Evolutionary conservation across 345 rosid species (phyloP).

Genomic region (Eucalyptus curtisii): DNA sequence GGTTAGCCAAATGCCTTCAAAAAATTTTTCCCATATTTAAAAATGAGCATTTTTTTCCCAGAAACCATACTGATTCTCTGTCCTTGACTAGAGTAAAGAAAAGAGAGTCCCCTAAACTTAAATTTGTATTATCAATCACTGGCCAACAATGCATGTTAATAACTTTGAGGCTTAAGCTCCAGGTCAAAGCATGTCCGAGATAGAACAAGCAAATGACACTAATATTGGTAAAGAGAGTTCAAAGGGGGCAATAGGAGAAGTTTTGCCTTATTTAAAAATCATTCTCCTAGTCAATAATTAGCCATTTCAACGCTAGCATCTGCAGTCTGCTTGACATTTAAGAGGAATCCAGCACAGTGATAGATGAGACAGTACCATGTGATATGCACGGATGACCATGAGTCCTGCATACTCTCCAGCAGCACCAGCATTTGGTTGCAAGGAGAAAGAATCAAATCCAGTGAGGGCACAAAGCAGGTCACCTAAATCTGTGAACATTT

Average conservation of each 20-base stretch:
- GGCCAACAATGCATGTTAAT: not conserved
- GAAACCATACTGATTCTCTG: not conserved
- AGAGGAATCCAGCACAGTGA: not conserved
- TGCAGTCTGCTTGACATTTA: not conserved
- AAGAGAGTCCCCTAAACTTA: not conserved
- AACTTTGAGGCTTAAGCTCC: not conserved
- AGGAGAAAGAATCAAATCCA: conserved; percentile 97
- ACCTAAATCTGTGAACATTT: conserved; percentile 89
- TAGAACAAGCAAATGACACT: not conserved
- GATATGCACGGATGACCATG: conserved; percentile 99
- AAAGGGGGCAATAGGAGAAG: not conserved
- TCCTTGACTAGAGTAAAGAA: not conserved
- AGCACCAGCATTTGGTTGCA: conserved; percentile 99
- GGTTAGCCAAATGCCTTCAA: not conserved
- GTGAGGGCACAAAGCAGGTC: conserved; percentile 75
- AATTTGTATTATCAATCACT: not conserved
- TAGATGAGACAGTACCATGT: conserved; percentile 34
- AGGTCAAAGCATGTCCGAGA: not conserved
- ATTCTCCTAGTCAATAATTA: not conserved
- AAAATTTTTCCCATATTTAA: not conserved
- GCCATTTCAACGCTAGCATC: not conserved
- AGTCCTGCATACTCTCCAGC: conserved; percentile 98
- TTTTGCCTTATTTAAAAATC: not conserved
- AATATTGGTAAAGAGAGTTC: not conserved
- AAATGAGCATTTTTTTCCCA: not conserved